Evolutionary conservation across 352 stramenopile species (phyloP).

Genomic region (Pythium diclinum): DNA sequence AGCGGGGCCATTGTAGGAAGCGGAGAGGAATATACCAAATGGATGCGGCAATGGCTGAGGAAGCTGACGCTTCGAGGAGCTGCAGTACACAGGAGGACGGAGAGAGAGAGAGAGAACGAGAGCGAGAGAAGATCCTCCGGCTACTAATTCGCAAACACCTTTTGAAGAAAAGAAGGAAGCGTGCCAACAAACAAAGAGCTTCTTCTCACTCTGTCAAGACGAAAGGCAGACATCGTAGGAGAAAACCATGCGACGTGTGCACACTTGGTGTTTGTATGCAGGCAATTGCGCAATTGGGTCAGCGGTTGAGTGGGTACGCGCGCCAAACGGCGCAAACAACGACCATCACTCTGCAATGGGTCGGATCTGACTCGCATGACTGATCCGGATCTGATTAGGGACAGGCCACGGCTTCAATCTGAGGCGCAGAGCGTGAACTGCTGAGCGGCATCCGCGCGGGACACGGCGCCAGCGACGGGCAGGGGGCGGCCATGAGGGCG

Average conservation of each 20-base stretch:
- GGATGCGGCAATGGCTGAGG: not conserved
- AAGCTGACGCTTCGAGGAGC: not conserved
- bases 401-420: not conserved
- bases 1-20: not conserved
- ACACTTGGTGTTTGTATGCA: constrained; percentile 11
- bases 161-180: not conserved
- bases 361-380: not conserved
- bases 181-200: not conserved
- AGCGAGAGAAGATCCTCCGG: not conserved
- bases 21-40: not conserved
- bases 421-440: too few relatives aligned
- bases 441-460: not conserved
- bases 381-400: not conserved
- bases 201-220: too few relatives aligned
- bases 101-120: not conserved
- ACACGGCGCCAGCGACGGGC: not conserved
- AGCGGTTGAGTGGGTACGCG: constrained; percentile 9
- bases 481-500: too few relatives aligned
- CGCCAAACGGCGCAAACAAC: constrained; percentile 13
- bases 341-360: not conserved
- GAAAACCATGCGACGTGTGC: constrained; percentile 14
- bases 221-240: not conserved
- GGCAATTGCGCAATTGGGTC: constrained; percentile 22
- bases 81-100: not conserved
- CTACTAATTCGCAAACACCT: constrained; percentile 17